Evolutionary conservation across 371 early-diverging fungal species (phyloP).

Genomic region (Chytridiales sp.): DNA sequence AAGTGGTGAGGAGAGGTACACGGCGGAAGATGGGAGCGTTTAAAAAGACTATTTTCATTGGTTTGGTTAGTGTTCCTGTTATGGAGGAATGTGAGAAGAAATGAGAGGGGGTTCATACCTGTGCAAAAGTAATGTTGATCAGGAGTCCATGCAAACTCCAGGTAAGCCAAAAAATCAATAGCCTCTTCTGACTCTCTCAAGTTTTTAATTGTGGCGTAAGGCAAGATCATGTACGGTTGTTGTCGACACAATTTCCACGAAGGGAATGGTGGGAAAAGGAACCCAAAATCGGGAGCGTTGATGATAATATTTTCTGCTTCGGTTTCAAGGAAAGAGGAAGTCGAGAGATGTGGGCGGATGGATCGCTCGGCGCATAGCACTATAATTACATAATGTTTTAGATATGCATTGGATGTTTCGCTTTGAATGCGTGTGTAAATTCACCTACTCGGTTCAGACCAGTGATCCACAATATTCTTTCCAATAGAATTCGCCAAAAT

Average conservation of each 20-base stretch:
- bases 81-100: neutral
- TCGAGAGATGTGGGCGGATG: slow-evolving; percentile 21
- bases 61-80: neutral
- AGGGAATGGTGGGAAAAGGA: slow-evolving; percentile 19
- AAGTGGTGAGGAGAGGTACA: slow-evolving; percentile 7
- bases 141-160: slow-evolving; percentile 28
- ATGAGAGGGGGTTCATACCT: too few species aligned
- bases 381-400: neutral
- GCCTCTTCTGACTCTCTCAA: slow-evolving; percentile 17
- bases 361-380: slow-evolving; percentile 18
- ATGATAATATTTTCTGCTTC: slow-evolving; percentile 12
- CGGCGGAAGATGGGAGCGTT: slow-evolving; percentile 21
- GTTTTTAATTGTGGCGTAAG: slow-evolving; percentile 14
- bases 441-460: slow-evolving; percentile 25
- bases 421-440: neutral
- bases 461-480: slow-evolving; percentile 28
- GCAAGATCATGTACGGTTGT: slow-evolving; percentile 31
- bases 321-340: slow-evolving; percentile 4
- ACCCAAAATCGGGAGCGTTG: slow-evolving; percentile 20
- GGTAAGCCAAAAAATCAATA: slow-evolving; percentile 17
- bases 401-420: neutral
- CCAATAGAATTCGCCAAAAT: slow-evolving; percentile 3
- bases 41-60: slow-evolving; percentile 7
- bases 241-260: slow-evolving; percentile 20
- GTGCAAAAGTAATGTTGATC: slow-evolving; percentile 28